These are phyloP conservation scores for Phytopythium boreale DNA, from an alignment of 352 stramenopile genomes.

Conservation along the genomic window DNA sequence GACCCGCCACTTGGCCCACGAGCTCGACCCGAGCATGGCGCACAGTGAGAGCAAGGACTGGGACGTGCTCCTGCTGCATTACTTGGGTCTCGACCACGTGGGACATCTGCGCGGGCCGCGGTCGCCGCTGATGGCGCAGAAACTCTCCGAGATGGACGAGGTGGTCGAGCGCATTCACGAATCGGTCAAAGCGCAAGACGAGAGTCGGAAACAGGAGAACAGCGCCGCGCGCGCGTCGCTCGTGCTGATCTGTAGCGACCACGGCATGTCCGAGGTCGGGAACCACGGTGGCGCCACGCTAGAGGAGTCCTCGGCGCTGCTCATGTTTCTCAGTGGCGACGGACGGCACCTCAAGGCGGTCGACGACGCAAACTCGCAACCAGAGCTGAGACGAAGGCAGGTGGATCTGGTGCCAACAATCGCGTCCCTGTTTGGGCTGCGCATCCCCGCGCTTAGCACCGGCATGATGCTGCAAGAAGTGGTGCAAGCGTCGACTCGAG, in stretches of 20 bases:
- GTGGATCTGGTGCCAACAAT: slow-evolving; percentile 87
- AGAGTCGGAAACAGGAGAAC: slow-evolving; percentile 18
- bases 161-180: slow-evolving; percentile 58
- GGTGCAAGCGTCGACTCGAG: slow-evolving; percentile 25
- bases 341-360: slow-evolving; percentile 17
- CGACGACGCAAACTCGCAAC: neutral
- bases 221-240: slow-evolving; percentile 40
- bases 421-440: slow-evolving; percentile 63
- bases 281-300: slow-evolving; percentile 85
- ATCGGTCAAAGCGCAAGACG: slow-evolving; percentile 61
- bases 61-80: slow-evolving; percentile 86
- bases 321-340: slow-evolving; percentile 72
- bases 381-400: slow-evolving; percentile 39
- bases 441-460: slow-evolving; percentile 63
- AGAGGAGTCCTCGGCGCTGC: slow-evolving; percentile 78
- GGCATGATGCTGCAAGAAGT: slow-evolving; percentile 65
- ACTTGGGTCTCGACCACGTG: slow-evolving; percentile 85
- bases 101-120: slow-evolving; percentile 78
- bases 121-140: slow-evolving; percentile 72
- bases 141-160: slow-evolving; percentile 83
- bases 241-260: slow-evolving; percentile 83
- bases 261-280: slow-evolving; percentile 88
- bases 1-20: slow-evolving; percentile 77
- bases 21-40: slow-evolving; percentile 73
- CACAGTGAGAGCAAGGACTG: slow-evolving; percentile 69